Conservation (phyloP, 2,329 filamentous ascomycete species). For the Thermothelomyces thermophilus region DNA sequence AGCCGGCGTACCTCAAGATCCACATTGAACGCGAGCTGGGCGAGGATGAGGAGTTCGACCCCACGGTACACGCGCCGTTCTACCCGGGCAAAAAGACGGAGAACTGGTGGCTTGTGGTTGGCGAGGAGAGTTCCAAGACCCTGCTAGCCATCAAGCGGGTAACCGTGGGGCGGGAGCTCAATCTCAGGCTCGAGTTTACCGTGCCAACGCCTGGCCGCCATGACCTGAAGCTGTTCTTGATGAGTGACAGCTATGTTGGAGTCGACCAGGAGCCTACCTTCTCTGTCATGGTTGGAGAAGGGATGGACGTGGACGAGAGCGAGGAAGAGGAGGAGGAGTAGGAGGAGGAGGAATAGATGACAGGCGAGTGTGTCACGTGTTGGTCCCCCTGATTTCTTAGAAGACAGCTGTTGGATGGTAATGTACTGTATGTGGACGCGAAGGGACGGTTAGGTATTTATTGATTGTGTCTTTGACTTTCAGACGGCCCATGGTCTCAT, state of each 20-base stretch:
- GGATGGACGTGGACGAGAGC: conserved; percentile 89
- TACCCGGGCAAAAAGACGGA: conserved; percentile 89
- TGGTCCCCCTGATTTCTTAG: conserved; percentile 1
- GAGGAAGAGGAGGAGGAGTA: conserved; percentile 64
- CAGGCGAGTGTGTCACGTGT: neutral
- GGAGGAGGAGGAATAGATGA: conserved; percentile 16
- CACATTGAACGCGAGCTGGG: conserved; percentile 77
- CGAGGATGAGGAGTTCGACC: conserved; percentile 64
- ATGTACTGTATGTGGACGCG: neutral
- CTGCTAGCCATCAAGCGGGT: conserved; percentile 92
- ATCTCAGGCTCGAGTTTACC: conserved; percentile 78
- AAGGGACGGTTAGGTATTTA: no score
- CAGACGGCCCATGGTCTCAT: no score
- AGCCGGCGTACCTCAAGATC: conserved; percentile 75
- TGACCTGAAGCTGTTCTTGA: conserved; percentile 83
- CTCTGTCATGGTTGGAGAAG: conserved; percentile 76
- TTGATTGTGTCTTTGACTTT: no score
- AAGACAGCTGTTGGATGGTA: conserved; percentile 12
- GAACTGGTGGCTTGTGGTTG: conserved; percentile 97
- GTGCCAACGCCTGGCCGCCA: conserved; percentile 79
- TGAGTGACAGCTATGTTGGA: conserved; percentile 95
- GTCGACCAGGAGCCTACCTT: conserved; percentile 95
- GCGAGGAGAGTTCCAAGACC: conserved; percentile 81
- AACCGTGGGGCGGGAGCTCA: conserved; percentile 72
- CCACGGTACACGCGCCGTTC: conserved; percentile 88